Evolutionary conservation across 2,329 filamentous ascomycete genomes (phyloP).

Genomic region (Colletotrichum echinochloae): DNA sequence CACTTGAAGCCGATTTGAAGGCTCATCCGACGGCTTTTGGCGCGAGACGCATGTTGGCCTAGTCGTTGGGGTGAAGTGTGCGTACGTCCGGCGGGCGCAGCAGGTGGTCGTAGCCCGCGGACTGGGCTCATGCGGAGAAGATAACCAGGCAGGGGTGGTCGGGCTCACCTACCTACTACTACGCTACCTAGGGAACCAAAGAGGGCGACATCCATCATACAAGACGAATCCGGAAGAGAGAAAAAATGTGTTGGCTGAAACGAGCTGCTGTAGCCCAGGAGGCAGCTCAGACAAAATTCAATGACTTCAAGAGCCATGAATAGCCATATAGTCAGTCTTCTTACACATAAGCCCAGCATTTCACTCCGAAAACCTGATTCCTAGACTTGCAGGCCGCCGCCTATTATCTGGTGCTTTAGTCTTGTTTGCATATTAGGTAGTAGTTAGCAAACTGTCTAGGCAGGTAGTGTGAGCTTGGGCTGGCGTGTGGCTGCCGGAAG

Average conservation of each 20-base stretch:
- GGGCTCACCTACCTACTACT: not conserved
- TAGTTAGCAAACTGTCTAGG: not conserved
- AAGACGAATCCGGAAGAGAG: not conserved
- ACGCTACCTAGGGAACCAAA: not conserved
- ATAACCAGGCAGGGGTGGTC: not conserved
- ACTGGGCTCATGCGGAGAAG: conserved; percentile 7
- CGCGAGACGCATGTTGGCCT: not conserved
- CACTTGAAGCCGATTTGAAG: not conserved
- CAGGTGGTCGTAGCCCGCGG: not conserved
- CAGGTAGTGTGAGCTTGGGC: conserved; percentile 5
- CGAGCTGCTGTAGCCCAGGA: not conserved
- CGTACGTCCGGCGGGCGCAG: conserved; percentile 14
- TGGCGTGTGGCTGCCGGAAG: not conserved
- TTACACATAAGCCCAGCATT: not conserved
- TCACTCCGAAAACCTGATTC: not conserved
- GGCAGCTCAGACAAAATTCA: not conserved
- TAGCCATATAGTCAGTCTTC: not conserved
- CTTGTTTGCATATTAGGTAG: not conserved
- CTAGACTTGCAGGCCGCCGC: not conserved
- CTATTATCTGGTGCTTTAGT: not conserved
- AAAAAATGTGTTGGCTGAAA: not conserved
- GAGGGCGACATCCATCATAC: not conserved
- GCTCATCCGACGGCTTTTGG: not conserved
- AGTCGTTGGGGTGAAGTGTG: not conserved
- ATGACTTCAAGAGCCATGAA: not conserved